Percentiles rank a stretch among this genome's conserved stretches.
phyloP scores from a whole-genome alignment of 1,284 basidiomycete species.

The Volvariella surrecta region DNA sequence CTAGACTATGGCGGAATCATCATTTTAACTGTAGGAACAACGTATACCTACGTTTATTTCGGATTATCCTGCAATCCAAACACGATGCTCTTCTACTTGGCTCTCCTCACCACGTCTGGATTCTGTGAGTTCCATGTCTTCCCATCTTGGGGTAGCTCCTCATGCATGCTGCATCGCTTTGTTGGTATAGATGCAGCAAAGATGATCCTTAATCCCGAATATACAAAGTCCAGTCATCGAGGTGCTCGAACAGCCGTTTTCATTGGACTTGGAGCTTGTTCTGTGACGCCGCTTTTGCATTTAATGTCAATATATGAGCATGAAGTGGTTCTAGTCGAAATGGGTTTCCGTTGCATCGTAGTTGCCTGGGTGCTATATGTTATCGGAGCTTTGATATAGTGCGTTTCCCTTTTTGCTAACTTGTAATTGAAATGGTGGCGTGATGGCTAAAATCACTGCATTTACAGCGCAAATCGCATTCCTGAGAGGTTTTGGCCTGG shows the following conservation, averaged over 20 bases:
- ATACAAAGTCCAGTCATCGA: slow-evolving; percentile 69
- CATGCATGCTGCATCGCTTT: slow-evolving; percentile 6
- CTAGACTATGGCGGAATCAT: slow-evolving; percentile 69
- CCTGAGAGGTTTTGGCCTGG: slow-evolving; percentile 78
- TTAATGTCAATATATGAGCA: slow-evolving; percentile 52
- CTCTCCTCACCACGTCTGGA: slow-evolving; percentile 48
- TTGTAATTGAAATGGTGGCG: slow-evolving; percentile 14
- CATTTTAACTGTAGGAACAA: slow-evolving; percentile 72
- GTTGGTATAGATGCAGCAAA: slow-evolving; percentile 49
- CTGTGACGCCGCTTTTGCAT: slow-evolving; percentile 67
- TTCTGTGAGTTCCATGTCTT: slow-evolving; percentile 38
- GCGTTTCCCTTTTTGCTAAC: slow-evolving; percentile 30
- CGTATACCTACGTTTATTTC: slow-evolving; percentile 69
- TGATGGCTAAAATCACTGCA: slow-evolving; percentile 8
- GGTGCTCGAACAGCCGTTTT: slow-evolving; percentile 77
- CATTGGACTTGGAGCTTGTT: slow-evolving; percentile 71
- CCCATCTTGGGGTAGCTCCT: slow-evolving; percentile 1
- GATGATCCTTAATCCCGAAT: slow-evolving; percentile 75
- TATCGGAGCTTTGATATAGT: slow-evolving; percentile 76
- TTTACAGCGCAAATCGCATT: slow-evolving; percentile 66
- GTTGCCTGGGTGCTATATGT: slow-evolving; percentile 68
- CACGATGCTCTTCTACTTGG: slow-evolving; percentile 45
- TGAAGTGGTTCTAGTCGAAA: slow-evolving; percentile 42
- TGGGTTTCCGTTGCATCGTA: slow-evolving; percentile 66
- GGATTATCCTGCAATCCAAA: slow-evolving; percentile 60